Base-by-base conservation (phyloP, 202 grass and related monocot species). In the Zizania palustris region DNA sequence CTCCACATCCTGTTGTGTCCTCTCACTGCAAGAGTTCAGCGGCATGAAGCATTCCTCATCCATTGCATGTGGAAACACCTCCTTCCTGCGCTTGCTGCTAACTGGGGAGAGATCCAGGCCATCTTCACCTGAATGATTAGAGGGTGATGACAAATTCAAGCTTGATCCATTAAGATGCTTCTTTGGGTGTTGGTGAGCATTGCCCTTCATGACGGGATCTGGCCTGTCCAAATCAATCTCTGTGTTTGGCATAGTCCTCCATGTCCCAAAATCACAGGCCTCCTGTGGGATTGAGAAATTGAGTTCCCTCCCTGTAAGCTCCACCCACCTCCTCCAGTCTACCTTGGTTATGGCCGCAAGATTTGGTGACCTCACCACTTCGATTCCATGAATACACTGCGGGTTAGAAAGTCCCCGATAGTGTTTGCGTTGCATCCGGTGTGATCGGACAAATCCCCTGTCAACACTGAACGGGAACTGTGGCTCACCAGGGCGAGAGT, bases 331-430 rank as follows among this genome's bases (percentile, higher is more conserved):
- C 81, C 91, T 95, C 63, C 82, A 85, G 80, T 99, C 91, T 20
- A 60, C 82, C 2, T 95, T 91, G 4, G 85, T 70, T 83, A 92
- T 81, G 28, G 82, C 53, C 18, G 54, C 74, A 46, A 95, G 87
- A 85, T 72, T 99, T 68, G 96, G 91, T 14, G 83, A 85, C 14
- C 15, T 89, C 10, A 99, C 83, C 43, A 99, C 78, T 69, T 99
- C 96, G 39, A 99, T 92, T n/a, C 96, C 96, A 81, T 99, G 96
- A 13, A 98, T 91, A 74, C 96, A 98, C 62, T 98, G 96, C 0
- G 96, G 96, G 74, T 98, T 98, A 1, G 96, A 98, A n/a, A 98
- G 91, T 1, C 96, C 96, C 21, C 96, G 66, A 28, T 98, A 98
- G 54, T 98, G 96, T 83, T 98, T 98, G 0, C 95, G 85, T 83